Conservation (phyloP, 306 rosid species). For the Medicago arabica region DNA sequence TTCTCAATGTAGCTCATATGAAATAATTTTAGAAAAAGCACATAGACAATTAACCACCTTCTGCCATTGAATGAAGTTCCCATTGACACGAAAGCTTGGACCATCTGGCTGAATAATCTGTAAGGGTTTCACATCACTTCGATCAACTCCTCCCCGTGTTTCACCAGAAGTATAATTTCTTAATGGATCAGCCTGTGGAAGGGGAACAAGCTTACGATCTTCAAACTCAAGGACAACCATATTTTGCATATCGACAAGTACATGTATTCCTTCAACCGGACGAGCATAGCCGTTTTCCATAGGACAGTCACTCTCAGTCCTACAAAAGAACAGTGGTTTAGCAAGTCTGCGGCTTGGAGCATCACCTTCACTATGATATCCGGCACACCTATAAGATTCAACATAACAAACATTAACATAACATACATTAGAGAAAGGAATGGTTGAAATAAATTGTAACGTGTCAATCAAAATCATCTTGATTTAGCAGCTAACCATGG, state of each 20-base stretch:
- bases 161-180: slow-evolving; percentile 80
- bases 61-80: slow-evolving; percentile 80
- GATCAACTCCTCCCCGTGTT: slow-evolving; percentile 81
- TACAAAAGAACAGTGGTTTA: slow-evolving; percentile 77
- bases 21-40: slow-evolving; percentile 32
- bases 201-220: slow-evolving; percentile 76
- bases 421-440: slow-evolving; percentile 22
- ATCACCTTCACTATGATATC: slow-evolving; percentile 81
- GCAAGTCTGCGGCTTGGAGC: slow-evolving; percentile 90
- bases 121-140: slow-evolving; percentile 81
- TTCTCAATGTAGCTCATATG: slow-evolving; percentile 5
- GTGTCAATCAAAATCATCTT: slow-evolving; percentile 11
- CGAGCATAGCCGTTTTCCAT: slow-evolving; percentile 92
- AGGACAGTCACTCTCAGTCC: slow-evolving; percentile 90
- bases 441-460: not conserved
- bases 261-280: slow-evolving; percentile 86
- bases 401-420: slow-evolving; percentile 19
- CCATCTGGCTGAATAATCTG: slow-evolving; percentile 83
- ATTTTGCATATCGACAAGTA: slow-evolving; percentile 86
- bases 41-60: slow-evolving; percentile 52
- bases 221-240: slow-evolving; percentile 82
- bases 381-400: slow-evolving; percentile 66
- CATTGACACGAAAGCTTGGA: slow-evolving; percentile 82
- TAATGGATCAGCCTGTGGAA: slow-evolving; percentile 84
- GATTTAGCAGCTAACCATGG: slow-evolving; percentile 61